Conservation (phyloP, 495 filamentous ascomycete species). For the Glonium stellatum region DNA sequence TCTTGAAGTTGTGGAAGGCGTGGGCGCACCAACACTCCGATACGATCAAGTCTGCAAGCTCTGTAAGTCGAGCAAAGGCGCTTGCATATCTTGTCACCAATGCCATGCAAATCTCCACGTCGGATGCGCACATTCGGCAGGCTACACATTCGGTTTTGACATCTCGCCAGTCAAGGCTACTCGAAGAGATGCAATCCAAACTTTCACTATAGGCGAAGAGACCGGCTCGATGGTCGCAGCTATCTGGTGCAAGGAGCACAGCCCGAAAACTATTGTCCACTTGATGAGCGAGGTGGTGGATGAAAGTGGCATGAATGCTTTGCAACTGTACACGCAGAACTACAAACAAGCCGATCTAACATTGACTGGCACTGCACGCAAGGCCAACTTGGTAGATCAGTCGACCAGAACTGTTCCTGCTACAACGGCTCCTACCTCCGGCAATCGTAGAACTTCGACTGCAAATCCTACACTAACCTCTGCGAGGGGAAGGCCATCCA, state of each 20-base stretch:
- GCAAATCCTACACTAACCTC: conserved; percentile 27
- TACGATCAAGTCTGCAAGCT: conserved; percentile 76
- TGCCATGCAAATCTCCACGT: conserved; percentile 81
- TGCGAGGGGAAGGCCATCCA: conserved; percentile 15
- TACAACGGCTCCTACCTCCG: not conserved
- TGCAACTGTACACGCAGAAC: conserved; percentile 77
- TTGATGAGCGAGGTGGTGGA: conserved; percentile 65
- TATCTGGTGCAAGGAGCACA: conserved; percentile 87
- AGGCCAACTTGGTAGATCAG: conserved; percentile 62
- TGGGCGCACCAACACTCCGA: conserved; percentile 63
- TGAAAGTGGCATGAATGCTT: conserved; percentile 57
- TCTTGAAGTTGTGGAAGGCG: conserved; percentile 78
- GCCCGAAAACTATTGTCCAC: conserved; percentile 61
- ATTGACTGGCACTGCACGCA: conserved; percentile 83
- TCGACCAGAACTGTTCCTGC: conserved; percentile 28
- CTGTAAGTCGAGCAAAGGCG: conserved; percentile 67
- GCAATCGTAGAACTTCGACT: conserved; percentile 24
- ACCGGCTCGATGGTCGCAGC: conserved; percentile 67
- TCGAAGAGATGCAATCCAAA: conserved; percentile 63
- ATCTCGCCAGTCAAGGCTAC: conserved; percentile 84
- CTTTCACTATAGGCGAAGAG: conserved; percentile 67
- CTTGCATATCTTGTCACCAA: conserved; percentile 74
- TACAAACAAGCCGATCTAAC: conserved; percentile 93
- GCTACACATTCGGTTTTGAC: conserved; percentile 81
- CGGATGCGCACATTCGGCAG: conserved; percentile 77